Percentiles rank a stretch among this genome's conserved stretches.
Conservation (phyloP, 2,329 filamentous ascomycete species). For the Celoporthe dispersa region DNA sequence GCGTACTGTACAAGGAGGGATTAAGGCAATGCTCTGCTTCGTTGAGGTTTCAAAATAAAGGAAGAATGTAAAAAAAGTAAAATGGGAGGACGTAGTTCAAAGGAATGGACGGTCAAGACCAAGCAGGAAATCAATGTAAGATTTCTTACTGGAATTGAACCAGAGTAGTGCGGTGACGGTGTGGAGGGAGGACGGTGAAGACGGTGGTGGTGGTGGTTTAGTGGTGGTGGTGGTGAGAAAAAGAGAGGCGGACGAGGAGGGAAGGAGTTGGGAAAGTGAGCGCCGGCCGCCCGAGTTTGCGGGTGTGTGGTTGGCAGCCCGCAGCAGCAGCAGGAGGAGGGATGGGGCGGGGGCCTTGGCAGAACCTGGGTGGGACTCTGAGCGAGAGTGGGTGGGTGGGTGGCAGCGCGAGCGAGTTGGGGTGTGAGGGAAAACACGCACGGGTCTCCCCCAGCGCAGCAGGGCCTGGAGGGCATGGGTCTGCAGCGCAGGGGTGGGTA, state of each 20-base stretch:
- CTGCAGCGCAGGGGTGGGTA: conserved; percentile 12
- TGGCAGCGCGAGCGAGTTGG: not conserved
- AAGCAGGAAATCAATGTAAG: conserved; percentile 53
- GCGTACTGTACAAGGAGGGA: conserved; percentile 27
- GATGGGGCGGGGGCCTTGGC: not conserved
- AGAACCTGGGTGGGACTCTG: conserved; percentile 5
- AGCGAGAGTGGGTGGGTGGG: not conserved
- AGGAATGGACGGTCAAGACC: conserved; percentile 66
- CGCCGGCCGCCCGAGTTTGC: not conserved
- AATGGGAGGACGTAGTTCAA: conserved; percentile 39
- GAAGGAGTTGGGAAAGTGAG: conserved; percentile 14
- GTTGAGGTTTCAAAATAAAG: conserved; percentile 17
- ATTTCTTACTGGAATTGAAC: conserved; percentile 62
- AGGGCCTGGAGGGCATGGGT: conserved; percentile 8
- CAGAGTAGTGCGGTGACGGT: conserved; percentile 40
- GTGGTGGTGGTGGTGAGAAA: conserved; percentile 37
- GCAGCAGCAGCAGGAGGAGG: not conserved
- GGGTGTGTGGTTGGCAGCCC: conserved; percentile 10
- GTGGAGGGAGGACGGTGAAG: conserved; percentile 31
- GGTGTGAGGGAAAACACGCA: conserved; percentile 11
- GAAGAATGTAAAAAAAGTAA: conserved; percentile 28
- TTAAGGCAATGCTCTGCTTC: conserved; percentile 32
- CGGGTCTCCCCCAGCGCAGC: conserved; percentile 11
- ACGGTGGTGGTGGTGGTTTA: conserved; percentile 39
- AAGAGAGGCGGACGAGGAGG: conserved; percentile 33